Evolutionary conservation across 352 stramenopile genomes (phyloP).

Genomic region (Pythium scleroteichum): DNA sequence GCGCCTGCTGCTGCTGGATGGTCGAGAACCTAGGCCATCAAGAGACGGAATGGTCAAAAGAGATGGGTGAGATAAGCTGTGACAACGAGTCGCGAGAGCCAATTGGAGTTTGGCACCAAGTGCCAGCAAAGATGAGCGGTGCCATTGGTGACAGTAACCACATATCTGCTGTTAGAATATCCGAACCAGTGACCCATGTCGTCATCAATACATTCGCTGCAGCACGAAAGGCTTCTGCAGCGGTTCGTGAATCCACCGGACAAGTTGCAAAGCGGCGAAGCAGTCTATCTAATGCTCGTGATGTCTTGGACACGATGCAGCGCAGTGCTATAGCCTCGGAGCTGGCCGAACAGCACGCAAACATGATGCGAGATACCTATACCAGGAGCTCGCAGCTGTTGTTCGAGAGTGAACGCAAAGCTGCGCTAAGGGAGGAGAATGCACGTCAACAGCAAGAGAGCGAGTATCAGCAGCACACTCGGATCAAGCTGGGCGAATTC

Average conservation of each 20-base stretch:
- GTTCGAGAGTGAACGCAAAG: slow-evolving; percentile 54
- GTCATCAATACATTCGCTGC: slow-evolving; percentile 21
- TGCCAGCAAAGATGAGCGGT: neutral
- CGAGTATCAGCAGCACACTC: slow-evolving; percentile 9
- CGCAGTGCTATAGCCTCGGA: slow-evolving; percentile 31
- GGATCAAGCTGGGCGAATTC: neutral
- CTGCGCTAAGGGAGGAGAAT: slow-evolving; percentile 32
- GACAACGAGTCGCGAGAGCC: too few species aligned
- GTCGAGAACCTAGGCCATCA: slow-evolving; percentile 36
- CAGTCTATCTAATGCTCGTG: slow-evolving; percentile 41
- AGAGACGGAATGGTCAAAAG: too few species aligned
- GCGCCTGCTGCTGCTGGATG: slow-evolving; percentile 62
- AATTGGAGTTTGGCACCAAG: neutral
- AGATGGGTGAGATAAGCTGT: too few species aligned
- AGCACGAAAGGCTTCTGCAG: slow-evolving; percentile 18
- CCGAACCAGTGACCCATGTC: slow-evolving; percentile 10
- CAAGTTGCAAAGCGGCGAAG: slow-evolving; percentile 30
- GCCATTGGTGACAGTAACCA: neutral
- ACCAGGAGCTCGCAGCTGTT: slow-evolving; percentile 42
- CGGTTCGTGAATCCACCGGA: neutral
- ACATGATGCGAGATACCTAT: slow-evolving; percentile 54
- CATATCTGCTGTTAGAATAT: neutral
- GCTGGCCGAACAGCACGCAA: slow-evolving; percentile 32
- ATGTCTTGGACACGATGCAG: slow-evolving; percentile 49
- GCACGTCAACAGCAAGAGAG: slow-evolving; percentile 29